Conservation (phyloP, 129 eudicot species). For the Ambrosia artemisiifolia region DNA sequence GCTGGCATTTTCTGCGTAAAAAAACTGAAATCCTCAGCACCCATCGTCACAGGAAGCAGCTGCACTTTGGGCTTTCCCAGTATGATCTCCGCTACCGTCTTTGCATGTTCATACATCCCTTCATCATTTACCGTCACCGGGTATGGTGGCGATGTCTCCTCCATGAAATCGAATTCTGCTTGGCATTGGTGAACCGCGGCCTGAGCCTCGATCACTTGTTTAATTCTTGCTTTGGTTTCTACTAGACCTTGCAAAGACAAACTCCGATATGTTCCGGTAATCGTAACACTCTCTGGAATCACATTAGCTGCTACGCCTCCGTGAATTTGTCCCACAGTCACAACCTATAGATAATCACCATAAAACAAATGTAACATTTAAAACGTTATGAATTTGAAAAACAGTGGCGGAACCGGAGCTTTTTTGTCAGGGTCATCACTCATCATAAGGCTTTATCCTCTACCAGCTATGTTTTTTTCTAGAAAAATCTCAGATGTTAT, state of each 20-base stretch:
- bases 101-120: slow-evolving; percentile 47
- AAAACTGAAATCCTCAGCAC: slow-evolving; percentile 58
- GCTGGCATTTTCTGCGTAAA: slow-evolving; percentile 51
- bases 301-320: slow-evolving; percentile 65
- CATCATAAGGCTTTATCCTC: too few relatives aligned
- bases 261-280: slow-evolving; percentile 81
- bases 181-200: slow-evolving; percentile 45
- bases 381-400: not conserved
- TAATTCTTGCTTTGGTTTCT: slow-evolving; percentile 54
- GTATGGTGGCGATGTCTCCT: slow-evolving; percentile 38
- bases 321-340: slow-evolving; percentile 44
- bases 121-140: slow-evolving; percentile 47
- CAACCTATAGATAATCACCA: slow-evolving; percentile 35
- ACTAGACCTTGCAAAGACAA: slow-evolving; percentile 50
- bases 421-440: too few relatives aligned
- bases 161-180: slow-evolving; percentile 26
- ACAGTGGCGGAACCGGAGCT: too few relatives aligned
- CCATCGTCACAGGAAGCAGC: slow-evolving; percentile 39
- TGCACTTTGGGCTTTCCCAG: slow-evolving; percentile 43
- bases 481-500: too few relatives aligned
- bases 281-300: slow-evolving; percentile 59
- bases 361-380: not conserved
- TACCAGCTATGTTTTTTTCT: too few relatives aligned
- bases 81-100: slow-evolving; percentile 37
- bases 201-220: slow-evolving; percentile 60